Evolutionary conservation across 371 early-diverging fungal genomes (phyloP).

Genomic region (Umbelopsis sp.): DNA sequence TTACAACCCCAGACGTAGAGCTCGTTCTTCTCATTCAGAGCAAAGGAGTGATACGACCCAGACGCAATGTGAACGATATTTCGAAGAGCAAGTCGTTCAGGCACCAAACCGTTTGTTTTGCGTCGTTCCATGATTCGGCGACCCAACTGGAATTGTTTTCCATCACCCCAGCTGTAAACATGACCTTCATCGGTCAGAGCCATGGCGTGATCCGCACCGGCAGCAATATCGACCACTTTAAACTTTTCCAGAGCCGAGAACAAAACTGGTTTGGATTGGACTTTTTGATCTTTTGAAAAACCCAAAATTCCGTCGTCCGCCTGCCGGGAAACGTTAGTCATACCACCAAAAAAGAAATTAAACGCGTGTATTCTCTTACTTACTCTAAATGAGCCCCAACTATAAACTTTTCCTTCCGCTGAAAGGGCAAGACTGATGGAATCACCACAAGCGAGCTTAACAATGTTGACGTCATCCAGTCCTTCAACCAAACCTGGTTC

Average conservation of each 20-base stretch:
- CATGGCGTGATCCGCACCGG: slow-evolving; percentile 92
- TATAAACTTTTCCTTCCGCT: slow-evolving; percentile 83
- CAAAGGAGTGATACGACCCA: slow-evolving; percentile 90
- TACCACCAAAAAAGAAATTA: not conserved
- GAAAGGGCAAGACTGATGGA: slow-evolving; percentile 91
- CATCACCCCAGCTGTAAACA: slow-evolving; percentile 94
- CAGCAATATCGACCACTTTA: slow-evolving; percentile 77
- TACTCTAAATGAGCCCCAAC: slow-evolving; percentile 96
- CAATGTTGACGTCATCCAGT: slow-evolving; percentile 73
- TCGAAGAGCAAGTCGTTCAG: slow-evolving; percentile 58
- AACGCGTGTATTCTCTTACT: slow-evolving; percentile 4
- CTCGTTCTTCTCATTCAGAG: slow-evolving; percentile 66
- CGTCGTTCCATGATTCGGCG: slow-evolving; percentile 75
- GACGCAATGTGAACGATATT: slow-evolving; percentile 72
- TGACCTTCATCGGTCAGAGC: slow-evolving; percentile 76
- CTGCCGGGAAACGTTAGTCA: slow-evolving; percentile 18
- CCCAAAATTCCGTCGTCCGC: slow-evolving; percentile 73
- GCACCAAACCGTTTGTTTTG: slow-evolving; percentile 62
- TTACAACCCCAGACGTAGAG: slow-evolving; percentile 95
- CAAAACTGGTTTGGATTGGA: slow-evolving; percentile 68
- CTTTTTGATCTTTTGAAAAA: slow-evolving; percentile 61
- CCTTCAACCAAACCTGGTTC: slow-evolving; percentile 65
- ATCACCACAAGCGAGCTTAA: slow-evolving; percentile 93
- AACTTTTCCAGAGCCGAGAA: slow-evolving; percentile 46
- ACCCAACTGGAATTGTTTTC: slow-evolving; percentile 95